A percentile compares a stretch with the other conserved stretches of the same genome.
Evolutionary conservation across 2,329 filamentous ascomycete genomes (phyloP).

Genomic region (Stromatinia cepivora): DNA sequence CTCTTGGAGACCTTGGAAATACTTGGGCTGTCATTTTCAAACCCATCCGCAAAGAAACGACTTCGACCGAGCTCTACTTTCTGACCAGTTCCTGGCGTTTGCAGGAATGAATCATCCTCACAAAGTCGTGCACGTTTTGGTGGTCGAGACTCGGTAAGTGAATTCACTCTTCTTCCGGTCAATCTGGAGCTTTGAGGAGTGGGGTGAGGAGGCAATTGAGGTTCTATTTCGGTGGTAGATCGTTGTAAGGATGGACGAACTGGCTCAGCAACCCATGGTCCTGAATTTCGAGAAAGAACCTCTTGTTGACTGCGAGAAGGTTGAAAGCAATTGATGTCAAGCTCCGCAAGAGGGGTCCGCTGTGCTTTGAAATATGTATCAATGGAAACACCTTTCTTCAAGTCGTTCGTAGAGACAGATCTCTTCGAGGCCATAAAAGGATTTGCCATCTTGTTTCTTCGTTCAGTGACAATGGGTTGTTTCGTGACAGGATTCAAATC

Average conservation of each 20-base stretch:
- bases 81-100: constrained; percentile 33
- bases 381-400: constrained; percentile 62
- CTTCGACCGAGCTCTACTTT: constrained; percentile 45
- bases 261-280: constrained; percentile 55
- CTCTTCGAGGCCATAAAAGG: constrained; percentile 29
- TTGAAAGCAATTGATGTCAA: constrained; percentile 67
- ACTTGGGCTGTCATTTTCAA: constrained; percentile 44
- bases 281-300: constrained; percentile 54
- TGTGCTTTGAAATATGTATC: constrained; percentile 65
- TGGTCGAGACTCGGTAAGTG: constrained; percentile 46
- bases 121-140: constrained; percentile 53
- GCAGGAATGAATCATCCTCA: constrained; percentile 45
- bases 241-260: constrained; percentile 40
- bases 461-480: constrained; percentile 46
- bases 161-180: constrained; percentile 46
- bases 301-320: constrained; percentile 65
- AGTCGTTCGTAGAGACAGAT: constrained; percentile 45
- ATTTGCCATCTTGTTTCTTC: constrained; percentile 29
- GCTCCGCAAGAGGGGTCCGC: constrained; percentile 63
- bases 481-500: constrained; percentile 92
- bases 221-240: constrained; percentile 36
- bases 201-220: constrained; percentile 40
- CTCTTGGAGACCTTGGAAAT: constrained; percentile 40
- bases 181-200: constrained; percentile 42
- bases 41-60: constrained; percentile 47